phyloP scores from a whole-genome alignment of 2,329 filamentous ascomycete genomes.

The Pseudogymnoascus sp. region DNA sequence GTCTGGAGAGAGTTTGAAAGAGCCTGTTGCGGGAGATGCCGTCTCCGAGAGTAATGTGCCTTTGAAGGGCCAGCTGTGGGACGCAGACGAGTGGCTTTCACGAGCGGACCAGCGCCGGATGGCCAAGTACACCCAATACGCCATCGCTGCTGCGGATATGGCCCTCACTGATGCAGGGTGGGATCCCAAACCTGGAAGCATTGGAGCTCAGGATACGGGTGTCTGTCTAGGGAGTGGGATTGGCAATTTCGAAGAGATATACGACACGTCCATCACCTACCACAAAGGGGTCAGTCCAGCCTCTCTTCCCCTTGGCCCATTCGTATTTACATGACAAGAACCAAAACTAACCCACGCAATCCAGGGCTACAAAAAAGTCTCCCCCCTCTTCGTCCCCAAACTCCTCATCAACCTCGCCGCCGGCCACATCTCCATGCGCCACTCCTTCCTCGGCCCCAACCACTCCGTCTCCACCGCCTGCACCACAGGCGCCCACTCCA shows the following conservation, averaged over 20 bases:
- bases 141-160: slow-evolving; percentile 77
- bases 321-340: not conserved
- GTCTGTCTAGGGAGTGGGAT: slow-evolving; percentile 94
- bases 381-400: slow-evolving; percentile 85
- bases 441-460: slow-evolving; percentile 84
- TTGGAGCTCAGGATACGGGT: slow-evolving; percentile 68
- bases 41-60: slow-evolving; percentile 25
- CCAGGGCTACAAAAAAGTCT: slow-evolving; percentile 86
- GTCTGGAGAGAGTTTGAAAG: not conserved
- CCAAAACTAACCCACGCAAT: slow-evolving; percentile 2
- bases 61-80: slow-evolving; percentile 38
- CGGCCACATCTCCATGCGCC: slow-evolving; percentile 87
- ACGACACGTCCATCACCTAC: slow-evolving; percentile 71
- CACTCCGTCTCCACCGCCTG: slow-evolving; percentile 91
- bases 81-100: slow-evolving; percentile 45
- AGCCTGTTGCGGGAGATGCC: slow-evolving; percentile 23
- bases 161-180: slow-evolving; percentile 77
- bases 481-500: slow-evolving; percentile 89
- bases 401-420: slow-evolving; percentile 92
- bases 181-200: slow-evolving; percentile 36
- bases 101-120: slow-evolving; percentile 61
- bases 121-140: slow-evolving; percentile 89
- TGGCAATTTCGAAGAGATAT: slow-evolving; percentile 86
- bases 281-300: slow-evolving; percentile 50
- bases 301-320: not conserved